These are phyloP conservation scores for Colletotrichum sp. DNA, from an alignment of 2,329 filamentous ascomycete genomes.

Conservation along the genomic window DNA sequence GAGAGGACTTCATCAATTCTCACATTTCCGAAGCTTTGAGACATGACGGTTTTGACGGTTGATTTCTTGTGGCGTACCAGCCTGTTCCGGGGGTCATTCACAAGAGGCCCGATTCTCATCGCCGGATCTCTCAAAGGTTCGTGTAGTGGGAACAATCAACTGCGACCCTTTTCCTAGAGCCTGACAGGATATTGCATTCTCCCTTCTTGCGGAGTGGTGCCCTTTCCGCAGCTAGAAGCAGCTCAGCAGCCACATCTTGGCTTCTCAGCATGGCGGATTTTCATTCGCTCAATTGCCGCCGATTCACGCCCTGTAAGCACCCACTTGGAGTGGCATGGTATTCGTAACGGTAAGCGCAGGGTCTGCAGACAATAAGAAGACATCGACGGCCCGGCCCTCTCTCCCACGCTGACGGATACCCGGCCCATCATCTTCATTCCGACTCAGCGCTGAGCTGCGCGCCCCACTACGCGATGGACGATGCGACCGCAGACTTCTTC, in stretches of 20 bases:
- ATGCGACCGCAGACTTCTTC: not conserved
- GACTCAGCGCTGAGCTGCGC: not conserved
- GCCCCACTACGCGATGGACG: not conserved
- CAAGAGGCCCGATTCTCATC: not conserved
- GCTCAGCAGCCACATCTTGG: not conserved
- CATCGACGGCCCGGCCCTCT: not conserved
- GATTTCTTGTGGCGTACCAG: no score
- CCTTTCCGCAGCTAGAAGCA: not conserved
- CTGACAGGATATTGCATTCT: not conserved
- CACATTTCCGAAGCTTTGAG: no score
- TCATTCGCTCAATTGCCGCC: not conserved
- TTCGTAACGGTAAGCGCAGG: not conserved
- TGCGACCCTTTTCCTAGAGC: accelerated
- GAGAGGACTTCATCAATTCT: no score
- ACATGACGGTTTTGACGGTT: accelerated
- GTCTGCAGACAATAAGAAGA: not conserved
- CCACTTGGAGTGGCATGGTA: not conserved
- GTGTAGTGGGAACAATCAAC: accelerated
- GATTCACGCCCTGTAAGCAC: not conserved
- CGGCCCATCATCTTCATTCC: not conserved
- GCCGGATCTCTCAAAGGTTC: not conserved
- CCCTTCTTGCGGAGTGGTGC: no score
- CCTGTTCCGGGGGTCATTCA: no score
- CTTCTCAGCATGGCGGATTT: not conserved
- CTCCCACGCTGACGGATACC: not conserved